phyloP scores from a whole-genome alignment of 768 basidiomycete genomes.

The button mushroom (Agaricus bisporus) region DNA sequence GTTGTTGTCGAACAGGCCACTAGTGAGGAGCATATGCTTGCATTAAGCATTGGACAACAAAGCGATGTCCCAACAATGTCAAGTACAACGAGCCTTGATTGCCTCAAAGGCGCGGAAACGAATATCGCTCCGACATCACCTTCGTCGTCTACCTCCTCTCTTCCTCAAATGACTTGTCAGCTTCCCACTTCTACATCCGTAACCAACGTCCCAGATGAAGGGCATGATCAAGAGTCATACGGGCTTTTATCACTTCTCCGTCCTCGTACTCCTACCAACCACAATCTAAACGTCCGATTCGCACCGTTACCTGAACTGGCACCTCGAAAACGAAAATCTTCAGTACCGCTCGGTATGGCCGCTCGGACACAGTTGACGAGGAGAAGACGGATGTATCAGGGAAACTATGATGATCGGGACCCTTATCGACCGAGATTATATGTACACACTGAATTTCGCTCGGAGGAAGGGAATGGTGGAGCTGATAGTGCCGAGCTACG shows the following conservation, averaged over 20 bases:
- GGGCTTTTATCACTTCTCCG: slow-evolving; percentile 13
- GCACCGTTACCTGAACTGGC: slow-evolving; percentile 53
- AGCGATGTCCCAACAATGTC: background rate
- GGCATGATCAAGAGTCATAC: background rate
- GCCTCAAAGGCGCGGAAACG: background rate
- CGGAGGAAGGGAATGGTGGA: background rate
- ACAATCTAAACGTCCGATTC: slow-evolving; percentile 41
- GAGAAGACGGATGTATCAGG: slow-evolving; percentile 19
- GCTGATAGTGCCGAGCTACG: background rate
- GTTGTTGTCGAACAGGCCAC: background rate
- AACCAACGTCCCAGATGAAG: background rate
- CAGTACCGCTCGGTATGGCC: slow-evolving; percentile 49
- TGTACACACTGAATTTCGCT: background rate
- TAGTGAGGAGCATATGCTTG: background rate
- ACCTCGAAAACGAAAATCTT: slow-evolving; percentile 41
- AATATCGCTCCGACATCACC: slow-evolving; percentile 15
- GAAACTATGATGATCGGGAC: slow-evolving; percentile 4
- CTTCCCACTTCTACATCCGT: background rate
- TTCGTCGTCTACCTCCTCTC: slow-evolving; percentile 37
- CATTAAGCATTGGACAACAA: background rate
- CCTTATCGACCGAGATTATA: background rate
- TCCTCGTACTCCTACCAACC: background rate
- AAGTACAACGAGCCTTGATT: background rate
- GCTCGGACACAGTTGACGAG: slow-evolving; percentile 39
- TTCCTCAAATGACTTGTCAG: slow-evolving; percentile 25